Percentiles rank a stretch among this genome's conserved stretches.
phyloP scores from a whole-genome alignment of 306 rosid genomes.

The Cicer arietinum region DNA sequence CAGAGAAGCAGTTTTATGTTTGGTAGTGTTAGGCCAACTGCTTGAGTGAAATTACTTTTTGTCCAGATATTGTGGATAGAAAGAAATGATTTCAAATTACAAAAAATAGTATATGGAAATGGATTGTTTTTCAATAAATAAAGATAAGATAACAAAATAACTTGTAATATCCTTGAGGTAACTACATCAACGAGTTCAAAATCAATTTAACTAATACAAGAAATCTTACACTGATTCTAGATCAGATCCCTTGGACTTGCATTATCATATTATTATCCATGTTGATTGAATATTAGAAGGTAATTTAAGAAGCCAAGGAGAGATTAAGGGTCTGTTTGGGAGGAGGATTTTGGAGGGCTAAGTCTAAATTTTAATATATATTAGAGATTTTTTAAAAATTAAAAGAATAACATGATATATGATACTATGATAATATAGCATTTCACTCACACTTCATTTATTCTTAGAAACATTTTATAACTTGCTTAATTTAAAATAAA shows the following conservation, averaged over 20 bases:
- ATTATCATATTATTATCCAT: neutral
- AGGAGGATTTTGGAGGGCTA: too few species aligned
- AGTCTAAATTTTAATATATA: too few species aligned
- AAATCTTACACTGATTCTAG: neutral
- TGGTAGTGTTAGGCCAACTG: neutral
- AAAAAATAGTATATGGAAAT: neutral
- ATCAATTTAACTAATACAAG: neutral
- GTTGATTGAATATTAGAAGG: neutral
- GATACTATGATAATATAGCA: too few species aligned
- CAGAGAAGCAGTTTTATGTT: constrained; percentile 6
- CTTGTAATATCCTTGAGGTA: constrained; percentile 3
- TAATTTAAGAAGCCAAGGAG: constrained; percentile 18
- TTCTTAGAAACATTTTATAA: too few species aligned
- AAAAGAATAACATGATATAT: too few species aligned
- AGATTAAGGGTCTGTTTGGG: neutral
- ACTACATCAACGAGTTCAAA: constrained; percentile 12
- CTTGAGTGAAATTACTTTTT: neutral
- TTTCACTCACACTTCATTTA: too few species aligned
- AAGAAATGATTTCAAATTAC: constrained; percentile 8
- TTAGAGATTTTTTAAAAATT: too few species aligned
- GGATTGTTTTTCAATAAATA: neutral
- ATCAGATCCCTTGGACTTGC: neutral
- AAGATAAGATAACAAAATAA: neutral
- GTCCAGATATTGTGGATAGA: neutral
- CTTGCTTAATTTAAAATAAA: too few species aligned